These are phyloP conservation scores for Anthracocystis setariae DNA, from an alignment of 1,284 basidiomycete genomes.

Conservation along the genomic window DNA sequence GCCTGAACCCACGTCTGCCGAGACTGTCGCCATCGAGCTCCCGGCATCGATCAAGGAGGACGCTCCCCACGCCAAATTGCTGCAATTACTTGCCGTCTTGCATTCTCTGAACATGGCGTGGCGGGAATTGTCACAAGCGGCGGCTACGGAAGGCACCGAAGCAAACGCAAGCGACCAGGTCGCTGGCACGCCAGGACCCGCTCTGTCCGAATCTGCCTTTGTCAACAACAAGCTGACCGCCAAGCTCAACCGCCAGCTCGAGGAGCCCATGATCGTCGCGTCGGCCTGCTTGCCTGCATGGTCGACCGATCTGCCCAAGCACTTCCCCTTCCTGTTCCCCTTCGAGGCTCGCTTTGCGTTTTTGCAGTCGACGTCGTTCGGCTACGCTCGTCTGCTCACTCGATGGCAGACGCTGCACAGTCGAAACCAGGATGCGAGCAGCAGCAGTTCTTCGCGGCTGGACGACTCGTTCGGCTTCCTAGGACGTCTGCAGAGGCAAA, in stretches of 20 bases:
- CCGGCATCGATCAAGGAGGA: conserved; percentile 83
- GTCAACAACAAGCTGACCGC: conserved; percentile 98
- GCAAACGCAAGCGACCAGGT: background rate
- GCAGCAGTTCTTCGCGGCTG: conserved; percentile 42
- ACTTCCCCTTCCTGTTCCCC: conserved; percentile 97
- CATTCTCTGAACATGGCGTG: conserved; percentile 81
- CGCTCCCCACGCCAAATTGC: conserved; percentile 86
- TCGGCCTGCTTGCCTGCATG: conserved; percentile 96
- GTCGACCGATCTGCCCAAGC: conserved; percentile 90
- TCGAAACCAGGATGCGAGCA: conserved; percentile 70
- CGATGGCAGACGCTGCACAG: conserved; percentile 81
- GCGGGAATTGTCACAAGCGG: conserved; percentile 51
- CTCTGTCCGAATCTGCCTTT: conserved; percentile 79
- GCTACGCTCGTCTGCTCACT: conserved; percentile 91
- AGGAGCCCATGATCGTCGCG: conserved; percentile 98
- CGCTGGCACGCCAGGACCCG: conserved; percentile 61
- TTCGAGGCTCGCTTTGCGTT: conserved; percentile 97
- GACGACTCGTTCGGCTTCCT: conserved; percentile 92
- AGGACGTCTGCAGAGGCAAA: conserved; percentile 90
- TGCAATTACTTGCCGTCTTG: conserved; percentile 87
- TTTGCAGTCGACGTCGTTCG: conserved; percentile 95
- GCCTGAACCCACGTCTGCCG: conserved; percentile 48
- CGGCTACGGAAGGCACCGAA: conserved; percentile 8
- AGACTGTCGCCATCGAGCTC: conserved; percentile 55
- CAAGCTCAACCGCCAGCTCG: conserved; percentile 95